phyloP scores from a whole-genome alignment of 208 protist species.

The Phytomonas sp. region DNA sequence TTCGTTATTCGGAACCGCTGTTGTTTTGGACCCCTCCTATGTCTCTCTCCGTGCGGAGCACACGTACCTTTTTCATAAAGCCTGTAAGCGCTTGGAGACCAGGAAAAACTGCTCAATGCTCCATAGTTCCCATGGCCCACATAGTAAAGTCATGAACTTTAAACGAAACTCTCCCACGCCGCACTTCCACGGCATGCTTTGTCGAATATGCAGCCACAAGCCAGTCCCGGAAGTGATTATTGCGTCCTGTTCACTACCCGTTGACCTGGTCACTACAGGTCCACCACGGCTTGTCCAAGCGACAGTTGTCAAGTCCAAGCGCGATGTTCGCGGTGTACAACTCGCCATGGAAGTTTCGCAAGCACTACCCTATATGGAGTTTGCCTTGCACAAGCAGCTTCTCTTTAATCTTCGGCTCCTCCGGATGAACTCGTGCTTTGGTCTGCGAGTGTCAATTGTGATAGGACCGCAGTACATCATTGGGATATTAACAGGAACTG shows the following conservation, averaged over 20 bases:
- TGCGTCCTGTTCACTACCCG: slow-evolving; percentile 67
- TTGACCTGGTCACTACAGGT: slow-evolving; percentile 47
- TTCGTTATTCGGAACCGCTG: slow-evolving; percentile 84
- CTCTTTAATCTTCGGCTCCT: slow-evolving; percentile 77
- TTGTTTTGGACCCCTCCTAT: slow-evolving; percentile 61
- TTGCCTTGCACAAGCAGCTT: slow-evolving; percentile 85
- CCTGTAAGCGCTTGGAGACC: slow-evolving; percentile 30
- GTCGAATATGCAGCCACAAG: slow-evolving; percentile 57
- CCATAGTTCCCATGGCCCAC: slow-evolving; percentile 51
- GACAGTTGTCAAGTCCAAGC: slow-evolving; percentile 59
- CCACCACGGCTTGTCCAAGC: slow-evolving; percentile 71
- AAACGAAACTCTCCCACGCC: neutral
- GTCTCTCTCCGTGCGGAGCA: slow-evolving; percentile 57
- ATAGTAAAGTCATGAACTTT: slow-evolving; percentile 13
- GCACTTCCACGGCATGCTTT: slow-evolving; percentile 31
- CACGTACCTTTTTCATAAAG: slow-evolving; percentile 42
- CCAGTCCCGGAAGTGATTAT: slow-evolving; percentile 76
- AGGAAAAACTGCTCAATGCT: slow-evolving; percentile 48
- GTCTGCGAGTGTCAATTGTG: slow-evolving; percentile 63
- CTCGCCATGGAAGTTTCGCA: slow-evolving; percentile 77
- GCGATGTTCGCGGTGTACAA: slow-evolving; percentile 53
- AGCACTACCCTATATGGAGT: slow-evolving; percentile 86
- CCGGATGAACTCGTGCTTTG: slow-evolving; percentile 82
- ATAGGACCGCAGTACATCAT: slow-evolving; percentile 66
- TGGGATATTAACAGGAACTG: slow-evolving; percentile 72